Base-by-base conservation (phyloP, 2,329 filamentous ascomycete species). In the Elsinoe necatrix region DNA sequence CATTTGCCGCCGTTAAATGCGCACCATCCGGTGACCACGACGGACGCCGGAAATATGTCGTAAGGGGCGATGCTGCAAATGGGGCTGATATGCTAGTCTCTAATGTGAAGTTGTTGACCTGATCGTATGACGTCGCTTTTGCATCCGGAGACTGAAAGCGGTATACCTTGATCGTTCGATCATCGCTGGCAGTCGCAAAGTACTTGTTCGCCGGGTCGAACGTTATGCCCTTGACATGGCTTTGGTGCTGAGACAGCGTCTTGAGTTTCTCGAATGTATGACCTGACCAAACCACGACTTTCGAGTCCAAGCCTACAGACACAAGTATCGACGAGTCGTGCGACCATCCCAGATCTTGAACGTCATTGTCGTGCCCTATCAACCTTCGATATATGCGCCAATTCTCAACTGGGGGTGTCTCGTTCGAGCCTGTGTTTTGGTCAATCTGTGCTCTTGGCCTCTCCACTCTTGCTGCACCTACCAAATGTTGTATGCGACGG, bases 151-250 rank as follows among this genome's bases (percentile, higher is more conserved):
- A 87, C 1, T 88, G 95, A 70, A 96, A 98, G 58, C 91, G 84
- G 72, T 95, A 97, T 65, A 98, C 89, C 70, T 95, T 95, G 72
- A 98, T 95, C 1, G 90, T 92, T 59, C 93, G 84, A 71, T 98
- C 93, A 70, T 98, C 93, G 73, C 90, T 95, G 1, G 95, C 91
- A 0, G 95, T 98, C 14, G 95, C 93, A 72, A 98, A 98, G 76
- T 95, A 98, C 69, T 97, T 98, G 75, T 97, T 97, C 41, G 93
- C 93, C 0, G 93, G 93, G 68, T 98, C 93, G 68, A 98, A 98
- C 0, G 92, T 95, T 65, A 98, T 95, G 60, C 95, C 93, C 71
- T 98, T 98, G 74, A 98, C 93, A 69, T 97, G 95, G 69, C 90
- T 96, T 70, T 95, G 89, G 71, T 98, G 93, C 58, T 91, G 86